Evolutionary conservation across 2,329 filamentous ascomycete species (phyloP).

Genomic region (Colletotrichum simmondsii): DNA sequence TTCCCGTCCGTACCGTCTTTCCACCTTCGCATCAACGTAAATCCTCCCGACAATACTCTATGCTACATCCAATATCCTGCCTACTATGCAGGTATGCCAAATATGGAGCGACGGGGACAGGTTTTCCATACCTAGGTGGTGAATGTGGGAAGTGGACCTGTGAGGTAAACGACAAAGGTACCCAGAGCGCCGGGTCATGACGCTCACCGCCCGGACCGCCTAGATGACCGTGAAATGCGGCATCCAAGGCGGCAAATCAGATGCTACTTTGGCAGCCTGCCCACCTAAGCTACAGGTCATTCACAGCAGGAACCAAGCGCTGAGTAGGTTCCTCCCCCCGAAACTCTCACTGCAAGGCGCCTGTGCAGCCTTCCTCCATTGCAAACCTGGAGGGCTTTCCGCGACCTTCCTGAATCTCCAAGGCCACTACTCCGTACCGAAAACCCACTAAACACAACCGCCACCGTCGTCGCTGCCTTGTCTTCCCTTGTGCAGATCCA

Average conservation of each 20-base stretch:
- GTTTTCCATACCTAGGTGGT: too few species aligned
- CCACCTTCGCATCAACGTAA: conserved; percentile 16
- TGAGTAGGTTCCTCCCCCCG: background rate
- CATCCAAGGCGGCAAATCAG: background rate
- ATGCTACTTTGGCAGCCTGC: background rate
- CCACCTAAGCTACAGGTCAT: background rate
- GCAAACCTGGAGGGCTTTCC: background rate
- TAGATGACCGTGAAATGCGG: background rate
- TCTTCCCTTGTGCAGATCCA: conserved; percentile 8
- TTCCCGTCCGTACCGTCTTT: background rate
- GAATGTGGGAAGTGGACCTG: background rate
- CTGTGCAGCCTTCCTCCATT: background rate
- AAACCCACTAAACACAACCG: conserved; percentile 7
- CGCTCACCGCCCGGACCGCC: conserved; percentile 13
- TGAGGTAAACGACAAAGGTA: background rate
- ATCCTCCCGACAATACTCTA: background rate
- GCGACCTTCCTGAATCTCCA: background rate
- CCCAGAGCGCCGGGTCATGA: conserved; percentile 6
- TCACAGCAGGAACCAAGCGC: background rate
- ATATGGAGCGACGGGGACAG: too few species aligned
- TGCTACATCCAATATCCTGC: too few species aligned
- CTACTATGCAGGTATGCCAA: too few species aligned
- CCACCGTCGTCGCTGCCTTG: conserved; percentile 6
- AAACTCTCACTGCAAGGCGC: background rate
- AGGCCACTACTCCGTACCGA: background rate